Conservation (phyloP, 805 yeast species). For the Komagataella kurtzmanii region DNA sequence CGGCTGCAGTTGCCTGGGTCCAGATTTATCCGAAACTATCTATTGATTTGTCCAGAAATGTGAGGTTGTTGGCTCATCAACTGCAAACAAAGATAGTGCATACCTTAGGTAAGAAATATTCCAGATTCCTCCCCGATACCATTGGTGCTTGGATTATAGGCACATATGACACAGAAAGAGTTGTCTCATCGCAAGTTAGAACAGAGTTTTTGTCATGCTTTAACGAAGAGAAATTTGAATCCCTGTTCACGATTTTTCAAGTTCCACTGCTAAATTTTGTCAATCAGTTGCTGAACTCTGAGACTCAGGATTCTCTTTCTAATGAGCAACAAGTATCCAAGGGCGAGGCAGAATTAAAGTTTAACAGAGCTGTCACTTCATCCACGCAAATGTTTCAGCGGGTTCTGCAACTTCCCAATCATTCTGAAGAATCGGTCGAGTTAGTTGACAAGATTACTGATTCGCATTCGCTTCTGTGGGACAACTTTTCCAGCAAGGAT, state of each 20-base stretch:
- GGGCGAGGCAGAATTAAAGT: slow-evolving; percentile 56
- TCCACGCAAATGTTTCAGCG: slow-evolving; percentile 31
- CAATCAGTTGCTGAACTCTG: slow-evolving; percentile 36
- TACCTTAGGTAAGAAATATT: slow-evolving; percentile 37
- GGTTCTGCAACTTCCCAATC: neutral
- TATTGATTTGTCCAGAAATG: slow-evolving; percentile 52
- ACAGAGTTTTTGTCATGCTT: slow-evolving; percentile 40
- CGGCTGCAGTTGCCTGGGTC: slow-evolving; percentile 52
- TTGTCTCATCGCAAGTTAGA: slow-evolving; percentile 38
- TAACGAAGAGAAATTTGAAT: slow-evolving; percentile 36
- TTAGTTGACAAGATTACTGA: neutral
- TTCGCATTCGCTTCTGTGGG: slow-evolving; percentile 29
- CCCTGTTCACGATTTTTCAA: slow-evolving; percentile 48
- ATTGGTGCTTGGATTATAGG: slow-evolving; percentile 70
- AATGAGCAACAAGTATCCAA: slow-evolving; percentile 60
- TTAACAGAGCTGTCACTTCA: slow-evolving; percentile 33
- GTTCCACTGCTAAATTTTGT: slow-evolving; percentile 42
- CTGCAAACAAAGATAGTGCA: slow-evolving; percentile 44
- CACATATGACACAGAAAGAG: slow-evolving; percentile 51
- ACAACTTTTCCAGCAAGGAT: slow-evolving; percentile 22
- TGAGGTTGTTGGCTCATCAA: slow-evolving; percentile 50
- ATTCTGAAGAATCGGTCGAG: neutral
- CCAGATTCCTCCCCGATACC: slow-evolving; percentile 56
- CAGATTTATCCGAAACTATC: slow-evolving; percentile 75
- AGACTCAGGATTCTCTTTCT: slow-evolving; percentile 49